These are phyloP conservation scores for Jaminaea rosea DNA, from an alignment of 1,284 basidiomycete species.

Conservation along the genomic window DNA sequence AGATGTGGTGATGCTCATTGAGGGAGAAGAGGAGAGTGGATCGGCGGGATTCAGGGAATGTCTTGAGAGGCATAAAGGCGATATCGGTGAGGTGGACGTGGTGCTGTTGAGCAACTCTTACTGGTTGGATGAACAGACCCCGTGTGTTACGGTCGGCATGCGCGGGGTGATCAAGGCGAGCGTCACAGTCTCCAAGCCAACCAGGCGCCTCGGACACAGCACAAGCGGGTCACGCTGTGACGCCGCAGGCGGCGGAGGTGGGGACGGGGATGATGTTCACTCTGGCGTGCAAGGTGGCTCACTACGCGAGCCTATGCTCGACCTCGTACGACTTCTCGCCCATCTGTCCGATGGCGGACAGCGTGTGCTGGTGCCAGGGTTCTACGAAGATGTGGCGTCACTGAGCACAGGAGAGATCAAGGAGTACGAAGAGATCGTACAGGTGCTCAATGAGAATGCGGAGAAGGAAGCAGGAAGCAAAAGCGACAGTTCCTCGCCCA, in stretches of 20 bases:
- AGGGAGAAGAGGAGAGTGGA: constrained; percentile 92
- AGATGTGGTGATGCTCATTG: constrained; percentile 82
- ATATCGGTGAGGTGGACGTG: constrained; percentile 34
- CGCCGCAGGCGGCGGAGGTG: too few relatives aligned
- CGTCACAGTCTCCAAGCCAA: constrained; percentile 55
- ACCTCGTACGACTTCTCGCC: constrained; percentile 73
- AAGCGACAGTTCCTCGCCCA: constrained; percentile 3
- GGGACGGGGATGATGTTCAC: constrained; percentile 63
- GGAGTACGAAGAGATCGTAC: constrained; percentile 44
- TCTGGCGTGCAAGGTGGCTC: constrained; percentile 89
- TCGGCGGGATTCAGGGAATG: constrained; percentile 72
- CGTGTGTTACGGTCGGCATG: constrained; percentile 89
- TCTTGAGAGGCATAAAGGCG: constrained; percentile 61
- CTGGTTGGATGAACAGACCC: constrained; percentile 89
- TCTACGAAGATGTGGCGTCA: constrained; percentile 57
- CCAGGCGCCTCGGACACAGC: background rate
- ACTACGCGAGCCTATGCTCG: constrained; percentile 77
- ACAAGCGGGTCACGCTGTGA: background rate
- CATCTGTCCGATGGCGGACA: constrained; percentile 56
- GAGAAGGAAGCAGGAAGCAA: background rate
- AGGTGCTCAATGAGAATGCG: constrained; percentile 3
- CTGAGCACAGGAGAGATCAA: constrained; percentile 26
- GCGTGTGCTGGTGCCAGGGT: constrained; percentile 65
- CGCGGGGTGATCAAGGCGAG: constrained; percentile 82
- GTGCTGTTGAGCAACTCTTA: constrained; percentile 64